phyloP scores from a whole-genome alignment of 805 yeast genomes.

The Dipodascopsis uninucleata region DNA sequence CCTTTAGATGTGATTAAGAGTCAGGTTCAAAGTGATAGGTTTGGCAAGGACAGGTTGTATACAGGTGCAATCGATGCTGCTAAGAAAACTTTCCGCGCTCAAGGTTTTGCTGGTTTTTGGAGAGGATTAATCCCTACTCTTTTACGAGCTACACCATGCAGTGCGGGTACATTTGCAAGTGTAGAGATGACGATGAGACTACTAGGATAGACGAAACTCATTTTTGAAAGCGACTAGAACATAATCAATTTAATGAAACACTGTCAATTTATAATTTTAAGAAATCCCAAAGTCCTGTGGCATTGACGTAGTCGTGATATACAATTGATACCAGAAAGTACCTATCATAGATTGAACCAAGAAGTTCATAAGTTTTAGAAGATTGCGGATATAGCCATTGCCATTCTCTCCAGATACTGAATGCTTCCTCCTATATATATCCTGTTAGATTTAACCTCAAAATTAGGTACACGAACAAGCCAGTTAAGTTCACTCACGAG shows the following conservation, averaged over 20 bases:
- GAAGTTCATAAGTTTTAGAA: conserved; percentile 53
- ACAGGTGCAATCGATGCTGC: conserved; percentile 57
- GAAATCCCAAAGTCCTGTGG: conserved; percentile 71
- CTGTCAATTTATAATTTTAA: conserved; percentile 31
- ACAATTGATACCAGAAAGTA: conserved; percentile 80
- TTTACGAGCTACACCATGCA: conserved; percentile 95
- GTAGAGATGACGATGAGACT: conserved; percentile 83
- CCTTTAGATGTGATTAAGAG: conserved; percentile 93
- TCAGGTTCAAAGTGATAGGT: conserved; percentile 72
- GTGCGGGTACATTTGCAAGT: conserved; percentile 93
- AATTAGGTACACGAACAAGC: neutral
- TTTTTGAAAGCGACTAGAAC: too few species aligned
- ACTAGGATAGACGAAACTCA: too few species aligned
- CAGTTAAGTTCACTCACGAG: conserved; percentile 34
- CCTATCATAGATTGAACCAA: conserved; percentile 56
- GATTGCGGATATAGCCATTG: conserved; percentile 64
- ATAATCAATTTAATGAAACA: too few species aligned
- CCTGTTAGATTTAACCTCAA: neutral
- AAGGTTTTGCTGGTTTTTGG: conserved; percentile 75
- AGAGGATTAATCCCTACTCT: conserved; percentile 90
- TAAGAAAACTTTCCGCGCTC: conserved; percentile 48
- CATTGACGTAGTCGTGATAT: conserved; percentile 76
- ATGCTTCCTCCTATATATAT: conserved; percentile 69
- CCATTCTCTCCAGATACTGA: conserved; percentile 90
- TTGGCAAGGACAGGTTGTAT: conserved; percentile 58